phyloP scores from a whole-genome alignment of 495 filamentous ascomycete genomes.

The Tuber magnatum region DNA sequence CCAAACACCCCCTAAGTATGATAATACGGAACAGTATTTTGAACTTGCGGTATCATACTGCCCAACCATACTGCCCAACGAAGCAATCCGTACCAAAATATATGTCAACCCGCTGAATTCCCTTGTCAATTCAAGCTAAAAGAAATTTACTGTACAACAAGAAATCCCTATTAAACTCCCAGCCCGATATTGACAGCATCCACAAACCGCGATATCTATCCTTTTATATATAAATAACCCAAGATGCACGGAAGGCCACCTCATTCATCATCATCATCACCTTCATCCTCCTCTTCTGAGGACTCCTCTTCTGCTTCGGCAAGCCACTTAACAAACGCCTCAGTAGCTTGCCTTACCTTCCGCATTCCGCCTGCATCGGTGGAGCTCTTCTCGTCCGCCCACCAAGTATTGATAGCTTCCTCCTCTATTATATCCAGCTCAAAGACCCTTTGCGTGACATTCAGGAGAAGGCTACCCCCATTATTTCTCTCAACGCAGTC shows the following conservation, averaged over 20 bases:
- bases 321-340: slow-evolving; percentile 78
- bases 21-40: too few species aligned
- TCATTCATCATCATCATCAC: slow-evolving; percentile 21
- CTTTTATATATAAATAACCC: background rate
- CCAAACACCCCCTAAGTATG: too few species aligned
- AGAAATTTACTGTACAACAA: background rate
- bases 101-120: background rate
- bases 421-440: slow-evolving; percentile 79
- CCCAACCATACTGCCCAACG: background rate
- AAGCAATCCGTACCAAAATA: background rate
- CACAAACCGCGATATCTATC: background rate
- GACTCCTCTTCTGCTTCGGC: slow-evolving; percentile 75
- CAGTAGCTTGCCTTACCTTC: slow-evolving; percentile 61
- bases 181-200: background rate
- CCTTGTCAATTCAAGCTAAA: background rate
- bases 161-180: background rate
- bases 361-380: slow-evolving; percentile 57
- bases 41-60: too few species aligned
- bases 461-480: slow-evolving; percentile 57
- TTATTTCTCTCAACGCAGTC: slow-evolving; percentile 59
- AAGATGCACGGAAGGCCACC: background rate
- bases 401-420: slow-evolving; percentile 83
- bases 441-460: slow-evolving; percentile 71
- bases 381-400: slow-evolving; percentile 61
- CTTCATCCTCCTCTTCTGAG: slow-evolving; percentile 63